These are phyloP conservation scores for Penicillium sp. DNA, from an alignment of 2,329 filamentous ascomycete species.

Conservation along the genomic window DNA sequence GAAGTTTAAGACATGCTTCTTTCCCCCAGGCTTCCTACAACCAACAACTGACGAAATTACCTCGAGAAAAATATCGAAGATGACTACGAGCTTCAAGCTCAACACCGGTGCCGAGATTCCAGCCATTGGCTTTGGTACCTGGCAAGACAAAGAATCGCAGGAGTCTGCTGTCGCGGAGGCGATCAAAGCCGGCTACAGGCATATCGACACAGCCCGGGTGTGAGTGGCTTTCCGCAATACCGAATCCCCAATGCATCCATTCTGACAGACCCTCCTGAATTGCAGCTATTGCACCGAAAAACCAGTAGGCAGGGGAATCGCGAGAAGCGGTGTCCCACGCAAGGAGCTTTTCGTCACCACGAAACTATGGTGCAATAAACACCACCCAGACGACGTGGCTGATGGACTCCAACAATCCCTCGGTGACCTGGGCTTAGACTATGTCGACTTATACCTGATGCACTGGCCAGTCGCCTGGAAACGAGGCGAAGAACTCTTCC, in stretches of 20 bases:
- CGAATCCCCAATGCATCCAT: not conserved
- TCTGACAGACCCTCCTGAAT: not conserved
- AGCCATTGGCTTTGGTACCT: slow-evolving; percentile 52
- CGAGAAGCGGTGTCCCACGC: slow-evolving; percentile 59
- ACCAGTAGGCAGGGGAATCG: slow-evolving; percentile 62
- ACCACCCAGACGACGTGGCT: slow-evolving; percentile 59
- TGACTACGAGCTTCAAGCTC: slow-evolving; percentile 40
- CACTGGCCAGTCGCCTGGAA: slow-evolving; percentile 60
- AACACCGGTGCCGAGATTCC: slow-evolving; percentile 48
- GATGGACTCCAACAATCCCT: slow-evolving; percentile 58
- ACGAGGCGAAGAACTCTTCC: slow-evolving; percentile 46
- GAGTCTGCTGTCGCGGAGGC: slow-evolving; percentile 48
- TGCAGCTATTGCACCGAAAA: slow-evolving; percentile 59
- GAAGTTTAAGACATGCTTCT: not conserved
- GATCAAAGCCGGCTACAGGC: slow-evolving; percentile 51
- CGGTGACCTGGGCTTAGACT: slow-evolving; percentile 59
- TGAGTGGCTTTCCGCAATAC: slow-evolving; percentile 21
- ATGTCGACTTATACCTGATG: slow-evolving; percentile 67
- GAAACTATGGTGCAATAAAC: slow-evolving; percentile 64
- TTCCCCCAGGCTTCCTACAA: not conserved
- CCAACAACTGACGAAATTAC: not conserved
- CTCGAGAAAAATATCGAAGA: slow-evolving; percentile 5
- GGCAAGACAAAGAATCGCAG: slow-evolving; percentile 51
- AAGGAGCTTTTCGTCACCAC: slow-evolving; percentile 63
- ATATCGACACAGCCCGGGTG: slow-evolving; percentile 51